Conservation (phyloP, 352 stramenopile genomes). For the Pythium guiyangense region DNA sequence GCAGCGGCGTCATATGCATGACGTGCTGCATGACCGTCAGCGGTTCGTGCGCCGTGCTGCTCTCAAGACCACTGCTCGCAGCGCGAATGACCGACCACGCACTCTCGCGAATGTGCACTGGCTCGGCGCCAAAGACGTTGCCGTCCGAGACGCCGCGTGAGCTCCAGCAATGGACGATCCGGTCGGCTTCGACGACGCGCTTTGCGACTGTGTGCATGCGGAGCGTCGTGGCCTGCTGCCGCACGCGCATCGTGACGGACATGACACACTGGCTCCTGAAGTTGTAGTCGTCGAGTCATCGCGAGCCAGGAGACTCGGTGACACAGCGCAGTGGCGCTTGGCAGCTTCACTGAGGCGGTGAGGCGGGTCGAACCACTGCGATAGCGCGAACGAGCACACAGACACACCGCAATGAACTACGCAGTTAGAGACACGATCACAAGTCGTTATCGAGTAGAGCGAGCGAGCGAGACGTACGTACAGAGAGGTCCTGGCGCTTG, state of each 20-base stretch:
- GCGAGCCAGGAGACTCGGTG: too few relatives aligned
- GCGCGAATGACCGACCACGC: slow-evolving; percentile 6
- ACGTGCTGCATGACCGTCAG: slow-evolving; percentile 5
- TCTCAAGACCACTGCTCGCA: background rate
- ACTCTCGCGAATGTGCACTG: background rate
- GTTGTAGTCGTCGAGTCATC: background rate
- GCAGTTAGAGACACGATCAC: too few relatives aligned
- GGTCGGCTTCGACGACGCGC: slow-evolving; percentile 5
- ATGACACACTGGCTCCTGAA: background rate
- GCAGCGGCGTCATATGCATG: slow-evolving; percentile 5
- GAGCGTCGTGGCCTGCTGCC: background rate
- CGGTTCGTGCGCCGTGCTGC: background rate
- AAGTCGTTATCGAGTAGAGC: too few relatives aligned
- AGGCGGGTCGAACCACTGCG: slow-evolving; percentile 4
- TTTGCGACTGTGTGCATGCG: too few relatives aligned
- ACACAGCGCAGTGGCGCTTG: background rate
- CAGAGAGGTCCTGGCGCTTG: slow-evolving; percentile 15
- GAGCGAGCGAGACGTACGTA: too few relatives aligned
- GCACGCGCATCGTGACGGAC: background rate
- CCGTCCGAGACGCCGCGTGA: slow-evolving; percentile 1
- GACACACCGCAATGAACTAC: too few relatives aligned
- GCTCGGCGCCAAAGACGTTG: background rate
- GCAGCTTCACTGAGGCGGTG: background rate
- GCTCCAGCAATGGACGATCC: slow-evolving; percentile 5
- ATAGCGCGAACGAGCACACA: too few relatives aligned